Conservation (phyloP, 352 stramenopile genomes). For the Thalassiosira livingstoniorum region DNA sequence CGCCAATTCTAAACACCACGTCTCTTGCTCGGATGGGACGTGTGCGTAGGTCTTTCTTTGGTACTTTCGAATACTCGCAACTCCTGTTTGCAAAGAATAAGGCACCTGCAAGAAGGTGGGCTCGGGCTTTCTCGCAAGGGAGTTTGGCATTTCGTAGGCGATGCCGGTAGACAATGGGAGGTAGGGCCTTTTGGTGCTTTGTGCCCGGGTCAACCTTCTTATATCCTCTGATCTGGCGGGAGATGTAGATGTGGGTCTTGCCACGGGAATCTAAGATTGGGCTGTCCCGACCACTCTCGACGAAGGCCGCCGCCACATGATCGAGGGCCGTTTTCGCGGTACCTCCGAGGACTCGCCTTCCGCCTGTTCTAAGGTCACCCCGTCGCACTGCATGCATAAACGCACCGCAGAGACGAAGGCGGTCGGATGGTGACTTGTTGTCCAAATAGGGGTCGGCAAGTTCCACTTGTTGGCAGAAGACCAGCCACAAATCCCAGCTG, state of each 20-base stretch:
- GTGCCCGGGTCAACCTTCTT: slow-evolving; percentile 22
- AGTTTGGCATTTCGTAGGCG: no score
- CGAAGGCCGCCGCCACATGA: slow-evolving; percentile 31
- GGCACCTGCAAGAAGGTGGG: no score
- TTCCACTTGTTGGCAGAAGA: no score
- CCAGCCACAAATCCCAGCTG: slow-evolving; percentile 15
- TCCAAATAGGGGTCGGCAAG: no score
- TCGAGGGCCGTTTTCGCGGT: slow-evolving; percentile 21
- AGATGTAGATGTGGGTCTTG: no score
- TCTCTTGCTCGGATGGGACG: no score
- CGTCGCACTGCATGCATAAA: slow-evolving; percentile 12
- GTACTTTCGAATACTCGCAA: no score
- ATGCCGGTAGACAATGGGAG: slow-evolving; percentile 29
- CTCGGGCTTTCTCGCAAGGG: no score
- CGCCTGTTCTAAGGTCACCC: neutral
- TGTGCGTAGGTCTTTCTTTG: no score
- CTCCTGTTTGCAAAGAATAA: no score
- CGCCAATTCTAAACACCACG: no score
- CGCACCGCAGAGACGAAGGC: neutral
- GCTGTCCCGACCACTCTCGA: slow-evolving; percentile 11
- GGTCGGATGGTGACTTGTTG: neutral
- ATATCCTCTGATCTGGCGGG: slow-evolving; percentile 7
- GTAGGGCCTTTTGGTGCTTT: slow-evolving; percentile 36
- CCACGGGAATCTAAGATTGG: no score
- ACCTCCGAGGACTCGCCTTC: neutral